Evolutionary conservation across 768 basidiomycete species (phyloP), one percentile per base, ranked within the genome.

Genomic region (Hygrocybe punicea): DNA sequence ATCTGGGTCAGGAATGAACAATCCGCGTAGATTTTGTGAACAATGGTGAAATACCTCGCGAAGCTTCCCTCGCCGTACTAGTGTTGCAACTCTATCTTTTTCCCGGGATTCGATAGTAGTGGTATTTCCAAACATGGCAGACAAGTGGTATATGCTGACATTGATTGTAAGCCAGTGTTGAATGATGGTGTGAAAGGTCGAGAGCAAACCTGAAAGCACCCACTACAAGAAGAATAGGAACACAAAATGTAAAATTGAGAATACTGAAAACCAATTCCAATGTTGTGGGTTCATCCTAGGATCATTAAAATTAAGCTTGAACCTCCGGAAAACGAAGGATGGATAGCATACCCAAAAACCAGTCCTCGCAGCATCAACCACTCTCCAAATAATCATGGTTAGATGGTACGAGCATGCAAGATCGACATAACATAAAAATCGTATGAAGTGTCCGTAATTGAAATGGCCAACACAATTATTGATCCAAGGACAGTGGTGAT

Each of bases 21-120:
- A 24, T 42, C 44, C 36, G 55, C 24, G 10, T 13, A 35, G 25
- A 53, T 37, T 63, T 19, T 40, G n/a, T n/a, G 13, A 36, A 24
- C 52, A 55, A 42, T 2, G 8, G 14, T 21, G 36, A 63, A 65
- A 19, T 53, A 89, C 89, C 73, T 93, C 89, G 51, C 80, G 83
- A 56, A 98, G 87, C 70, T 89, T 91, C 5, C 95, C 96, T 56
- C 87, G 77, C 17, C 89, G 83, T 51, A 91, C 84, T 63, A 99
- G 80, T 1, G 84, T 89, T 4, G 93, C 88, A 1, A 85, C 93
- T 71, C 89, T 95, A 66, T 98, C 94, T 73, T 98, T 98, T 71
- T 99, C 97, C 91, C 92, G 96, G 0, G 89, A 85, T 73, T 99
- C 97, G 50, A 99, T 98, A 1, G 97, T 98, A 1, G 96, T 99